Evolutionary conservation across 139 green algal genomes (phyloP).

Genomic region (Chlorella sp.): DNA sequence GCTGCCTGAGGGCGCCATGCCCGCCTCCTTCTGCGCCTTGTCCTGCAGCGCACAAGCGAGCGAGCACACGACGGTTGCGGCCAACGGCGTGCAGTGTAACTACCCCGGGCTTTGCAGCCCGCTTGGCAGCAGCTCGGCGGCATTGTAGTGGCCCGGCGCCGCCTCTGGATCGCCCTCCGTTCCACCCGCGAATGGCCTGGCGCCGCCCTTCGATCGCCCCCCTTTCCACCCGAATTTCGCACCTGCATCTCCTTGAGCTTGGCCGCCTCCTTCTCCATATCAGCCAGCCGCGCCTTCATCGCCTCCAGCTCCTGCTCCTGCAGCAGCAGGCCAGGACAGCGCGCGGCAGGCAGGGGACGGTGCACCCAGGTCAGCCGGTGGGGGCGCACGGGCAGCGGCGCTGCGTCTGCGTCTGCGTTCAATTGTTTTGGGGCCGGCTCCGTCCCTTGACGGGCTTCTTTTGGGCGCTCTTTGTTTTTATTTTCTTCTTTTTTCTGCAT

Average conservation of each 20-base stretch:
- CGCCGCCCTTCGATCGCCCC: no score
- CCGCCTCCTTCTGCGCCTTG: conserved; percentile 47
- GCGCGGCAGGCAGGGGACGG: not conserved
- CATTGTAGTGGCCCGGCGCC: no score
- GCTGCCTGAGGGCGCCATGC: conserved; percentile 13
- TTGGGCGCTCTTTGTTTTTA: not conserved
- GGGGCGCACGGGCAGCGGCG: no score
- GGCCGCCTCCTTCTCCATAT: conserved; percentile 93
- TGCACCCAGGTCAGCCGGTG: not conserved
- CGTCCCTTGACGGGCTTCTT: conserved; percentile 36
- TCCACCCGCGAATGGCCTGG: no score
- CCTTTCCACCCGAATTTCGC: no score
- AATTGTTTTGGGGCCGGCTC: not conserved
- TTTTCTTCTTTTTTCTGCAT: not conserved
- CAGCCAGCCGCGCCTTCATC: conserved; percentile 87
- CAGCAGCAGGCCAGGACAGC: not conserved
- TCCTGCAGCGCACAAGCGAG: conserved; percentile 18
- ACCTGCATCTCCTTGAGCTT: conserved; percentile 83
- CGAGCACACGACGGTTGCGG: no score
- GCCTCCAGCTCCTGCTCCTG: conserved; percentile 84
- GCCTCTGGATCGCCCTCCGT: no score
- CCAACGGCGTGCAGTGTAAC: no score
- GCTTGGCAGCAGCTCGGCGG: no score
- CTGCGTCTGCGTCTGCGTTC: not conserved
- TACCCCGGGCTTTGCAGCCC: no score